Base-by-base conservation (phyloP, 306 rosid genomes). In the Oxytropis ochrocephala region DNA sequence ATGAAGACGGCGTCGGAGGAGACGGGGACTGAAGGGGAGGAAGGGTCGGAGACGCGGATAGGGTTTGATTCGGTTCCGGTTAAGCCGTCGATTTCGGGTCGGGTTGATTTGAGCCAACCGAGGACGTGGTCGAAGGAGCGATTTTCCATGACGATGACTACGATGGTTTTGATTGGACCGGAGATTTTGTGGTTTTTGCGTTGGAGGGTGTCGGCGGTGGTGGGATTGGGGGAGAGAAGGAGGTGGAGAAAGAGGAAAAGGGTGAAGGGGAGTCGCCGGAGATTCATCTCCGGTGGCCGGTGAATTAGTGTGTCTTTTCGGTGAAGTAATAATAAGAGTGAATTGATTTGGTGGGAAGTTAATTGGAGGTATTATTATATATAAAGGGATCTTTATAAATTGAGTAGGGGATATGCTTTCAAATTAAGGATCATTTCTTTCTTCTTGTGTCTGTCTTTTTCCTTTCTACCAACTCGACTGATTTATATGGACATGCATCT, bases 111-210 rank as follows among this genome's bases (percentile, higher is more conserved):
- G 44, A 93, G 87, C 96, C 96, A 90, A 1, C 96, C 98, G 6
- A 90, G 75, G 0, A 93, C 69, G 48, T 93, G 98, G 75, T 93
- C 98, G n/a, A 93, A 93, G 64, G 98, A 93, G 30, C 98, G 98
- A 39, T 93, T 93, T 21, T 93, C 96, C 98, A 90, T 93, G 42
- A 93, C 91, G 17, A 93, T 5, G 19, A 93, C 86, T 18, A 93
- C 94, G 0, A 93, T 5, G 54, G 96, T 93, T 42, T 90, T 93
- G 53, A 93, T 90, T 4, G 96, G 98, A 4, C 98, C 96, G 0
- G 59, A 3, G 81, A 87, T 86, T 68, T 77, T 82, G 75, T 79
- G 92, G 39, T 67, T 77, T 46, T 60, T 74, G 21, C 68, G 72
- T 53, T 46, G 75, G 41, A 78, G 51, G 10, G 4, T 27, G 42